These are phyloP conservation scores for Colletotrichum euphorbiae DNA, from an alignment of 2,329 filamentous ascomycete species.

Conservation along the genomic window DNA sequence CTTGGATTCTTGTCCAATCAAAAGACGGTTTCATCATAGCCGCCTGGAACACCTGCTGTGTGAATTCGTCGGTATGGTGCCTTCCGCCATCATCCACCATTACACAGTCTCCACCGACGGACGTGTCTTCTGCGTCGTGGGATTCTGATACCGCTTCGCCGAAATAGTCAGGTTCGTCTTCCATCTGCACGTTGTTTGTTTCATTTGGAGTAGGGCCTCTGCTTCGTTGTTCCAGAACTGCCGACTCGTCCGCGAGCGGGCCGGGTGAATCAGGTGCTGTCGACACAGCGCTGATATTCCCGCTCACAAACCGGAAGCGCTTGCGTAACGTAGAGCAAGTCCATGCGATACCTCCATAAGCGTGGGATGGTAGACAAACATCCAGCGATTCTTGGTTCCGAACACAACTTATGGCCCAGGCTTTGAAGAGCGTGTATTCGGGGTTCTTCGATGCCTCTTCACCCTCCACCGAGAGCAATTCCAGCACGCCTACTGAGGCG, in stretches of 20 bases:
- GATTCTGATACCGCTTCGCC: slow-evolving; percentile 45
- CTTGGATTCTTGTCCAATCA: slow-evolving; percentile 82
- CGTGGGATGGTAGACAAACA: slow-evolving; percentile 64
- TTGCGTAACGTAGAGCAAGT: slow-evolving; percentile 76
- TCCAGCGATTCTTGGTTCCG: slow-evolving; percentile 64
- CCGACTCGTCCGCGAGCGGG: slow-evolving; percentile 51
- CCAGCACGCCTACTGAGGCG: slow-evolving; percentile 64
- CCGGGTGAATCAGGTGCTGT: slow-evolving; percentile 52
- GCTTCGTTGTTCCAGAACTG: slow-evolving; percentile 49
- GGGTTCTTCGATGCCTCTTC: slow-evolving; percentile 55
- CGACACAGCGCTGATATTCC: slow-evolving; percentile 55
- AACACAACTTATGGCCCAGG: slow-evolving; percentile 73
- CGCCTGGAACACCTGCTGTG: slow-evolving; percentile 54
- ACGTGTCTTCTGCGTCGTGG: slow-evolving; percentile 41
- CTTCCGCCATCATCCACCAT: slow-evolving; percentile 44
- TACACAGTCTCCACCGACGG: slow-evolving; percentile 42
- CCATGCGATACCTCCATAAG: slow-evolving; percentile 76
- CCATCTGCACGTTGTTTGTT: slow-evolving; percentile 48
- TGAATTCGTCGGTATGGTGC: slow-evolving; percentile 56
- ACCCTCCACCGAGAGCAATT: slow-evolving; percentile 65
- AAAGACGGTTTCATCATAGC: slow-evolving; percentile 66
- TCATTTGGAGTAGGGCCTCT: slow-evolving; percentile 51
- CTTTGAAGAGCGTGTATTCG: slow-evolving; percentile 73
- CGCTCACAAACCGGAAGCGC: slow-evolving; percentile 76
- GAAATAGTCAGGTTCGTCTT: slow-evolving; percentile 57